A percentile compares a stretch with the other conserved stretches of the same genome.
These are phyloP conservation scores for Penicillium malachiteum DNA, from an alignment of 495 filamentous ascomycete species.

Conservation along the genomic window DNA sequence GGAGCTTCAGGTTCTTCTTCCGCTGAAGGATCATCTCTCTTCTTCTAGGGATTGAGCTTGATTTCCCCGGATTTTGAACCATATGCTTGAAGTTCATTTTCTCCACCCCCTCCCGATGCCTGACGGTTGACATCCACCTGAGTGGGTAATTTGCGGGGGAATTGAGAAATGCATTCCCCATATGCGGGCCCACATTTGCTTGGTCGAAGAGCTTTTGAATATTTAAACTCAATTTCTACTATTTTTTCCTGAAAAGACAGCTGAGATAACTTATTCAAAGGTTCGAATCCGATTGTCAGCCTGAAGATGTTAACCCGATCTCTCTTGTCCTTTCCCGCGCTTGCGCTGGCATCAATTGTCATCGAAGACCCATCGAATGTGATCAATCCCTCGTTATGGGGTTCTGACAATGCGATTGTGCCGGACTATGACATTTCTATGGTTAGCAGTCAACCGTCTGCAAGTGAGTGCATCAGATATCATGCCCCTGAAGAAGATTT, in stretches of 20 bases:
- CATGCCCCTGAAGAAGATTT: background rate
- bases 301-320: conserved; percentile 2
- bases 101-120: conserved; percentile 8
- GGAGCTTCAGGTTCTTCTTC: background rate
- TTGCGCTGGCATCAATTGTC: conserved; percentile 11
- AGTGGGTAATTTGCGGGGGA: background rate
- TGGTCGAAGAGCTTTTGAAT: background rate
- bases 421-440: conserved; percentile 14
- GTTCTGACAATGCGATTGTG: conserved; percentile 13
- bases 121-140: background rate
- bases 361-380: conserved; percentile 19
- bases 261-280: too few species aligned
- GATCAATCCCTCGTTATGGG: conserved; percentile 10
- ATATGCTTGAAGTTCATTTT: background rate
- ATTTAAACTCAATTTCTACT: background rate
- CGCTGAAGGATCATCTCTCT: background rate
- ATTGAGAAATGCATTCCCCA: background rate
- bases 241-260: too few species aligned
- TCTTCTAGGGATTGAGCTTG: background rate
- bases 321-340: conserved; percentile 8
- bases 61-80: conserved; percentile 2
- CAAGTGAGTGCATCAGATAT: conserved; percentile 1
- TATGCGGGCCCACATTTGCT: background rate
- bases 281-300: background rate
- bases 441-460: conserved; percentile 5